A percentile compares a stretch with the other conserved stretches of the same genome.
Conservation (phyloP, 352 stramenopile species). For the Pythium graminicola region DNA sequence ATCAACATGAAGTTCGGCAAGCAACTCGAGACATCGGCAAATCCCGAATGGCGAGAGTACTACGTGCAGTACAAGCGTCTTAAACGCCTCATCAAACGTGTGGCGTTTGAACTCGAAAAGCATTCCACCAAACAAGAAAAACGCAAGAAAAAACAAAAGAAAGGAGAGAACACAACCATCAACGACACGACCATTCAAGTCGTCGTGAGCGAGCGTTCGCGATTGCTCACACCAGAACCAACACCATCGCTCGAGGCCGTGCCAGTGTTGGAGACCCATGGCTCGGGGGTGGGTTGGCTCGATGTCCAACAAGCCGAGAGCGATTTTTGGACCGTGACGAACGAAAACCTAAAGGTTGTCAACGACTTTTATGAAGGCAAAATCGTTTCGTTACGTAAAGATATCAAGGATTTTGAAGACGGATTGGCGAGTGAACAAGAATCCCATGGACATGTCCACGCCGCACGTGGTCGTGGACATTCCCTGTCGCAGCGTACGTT, state of each 20-base stretch:
- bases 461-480: slow-evolving; percentile 39
- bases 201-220: slow-evolving; percentile 59
- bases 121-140: slow-evolving; percentile 68
- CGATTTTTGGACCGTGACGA: slow-evolving; percentile 78
- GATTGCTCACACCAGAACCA: slow-evolving; percentile 41
- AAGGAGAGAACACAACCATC: no score
- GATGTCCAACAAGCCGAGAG: slow-evolving; percentile 68
- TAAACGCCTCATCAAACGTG: slow-evolving; percentile 88
- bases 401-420: slow-evolving; percentile 69
- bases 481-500: slow-evolving; percentile 47
- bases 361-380: slow-evolving; percentile 82
- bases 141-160: slow-evolving; percentile 33
- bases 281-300: slow-evolving; percentile 26
- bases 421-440: slow-evolving; percentile 61
- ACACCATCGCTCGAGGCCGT: background rate
- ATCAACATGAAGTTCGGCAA: slow-evolving; percentile 90
- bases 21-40: slow-evolving; percentile 86
- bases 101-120: slow-evolving; percentile 86
- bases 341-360: slow-evolving; percentile 74
- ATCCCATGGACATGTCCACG: slow-evolving; percentile 71
- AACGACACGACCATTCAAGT: slow-evolving; percentile 12
- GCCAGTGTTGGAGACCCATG: slow-evolving; percentile 30
- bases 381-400: slow-evolving; percentile 56
- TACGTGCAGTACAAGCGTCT: slow-evolving; percentile 91
- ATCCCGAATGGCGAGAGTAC: slow-evolving; percentile 83